Base-by-base conservation (phyloP, 1,284 basidiomycete species). In the Leccinum griseonigrum region DNA sequence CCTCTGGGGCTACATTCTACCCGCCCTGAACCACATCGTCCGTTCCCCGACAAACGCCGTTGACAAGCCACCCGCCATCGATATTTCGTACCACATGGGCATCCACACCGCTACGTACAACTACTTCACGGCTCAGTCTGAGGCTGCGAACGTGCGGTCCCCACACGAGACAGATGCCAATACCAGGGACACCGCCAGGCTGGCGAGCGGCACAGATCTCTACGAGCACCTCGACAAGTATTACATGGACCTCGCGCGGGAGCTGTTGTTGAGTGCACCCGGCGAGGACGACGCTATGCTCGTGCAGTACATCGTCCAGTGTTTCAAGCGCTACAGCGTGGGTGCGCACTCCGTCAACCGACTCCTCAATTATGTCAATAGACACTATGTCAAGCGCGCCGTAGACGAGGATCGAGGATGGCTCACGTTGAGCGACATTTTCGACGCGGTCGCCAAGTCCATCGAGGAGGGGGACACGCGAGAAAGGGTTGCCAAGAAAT, bases 101-200 rank as follows among this genome's bases (percentile, higher is more conserved):
- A 86, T 91, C 53, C 88, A 91, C 74, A 88, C 89, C 26, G 86
- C 88, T 29, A 85, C 85, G 59, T 91, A 91, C 79, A 89, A 90
- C 77, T 91, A 90, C 81, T 89, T 90, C 73, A 88, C 87, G 55
- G 73, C 83, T 18, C 82, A 86, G 73, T 82, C 80, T 64, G 84
- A 87, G 68, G 73, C 75, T 58, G 69, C 75, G 56, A 76, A 75
- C 50, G 55, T 70, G 52, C 67, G 67, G 31, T 67, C 66, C 57
- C 67, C 51, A 1, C 59, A 55, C 18, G 62, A 61, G 64, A 64
- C 61, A 59, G 62, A 43, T 50, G 54, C 22, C 52, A 48, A 46
- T 58, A 60, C 59, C 52, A 64, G 65, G 67, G 68, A 75, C 59
- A 62, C 68, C 56, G 65, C 67, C 61, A 68, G 64, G 62, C 68